phyloP scores from a whole-genome alignment of 2,329 filamentous ascomycete species.

The Talaromyces sp. region DNA sequence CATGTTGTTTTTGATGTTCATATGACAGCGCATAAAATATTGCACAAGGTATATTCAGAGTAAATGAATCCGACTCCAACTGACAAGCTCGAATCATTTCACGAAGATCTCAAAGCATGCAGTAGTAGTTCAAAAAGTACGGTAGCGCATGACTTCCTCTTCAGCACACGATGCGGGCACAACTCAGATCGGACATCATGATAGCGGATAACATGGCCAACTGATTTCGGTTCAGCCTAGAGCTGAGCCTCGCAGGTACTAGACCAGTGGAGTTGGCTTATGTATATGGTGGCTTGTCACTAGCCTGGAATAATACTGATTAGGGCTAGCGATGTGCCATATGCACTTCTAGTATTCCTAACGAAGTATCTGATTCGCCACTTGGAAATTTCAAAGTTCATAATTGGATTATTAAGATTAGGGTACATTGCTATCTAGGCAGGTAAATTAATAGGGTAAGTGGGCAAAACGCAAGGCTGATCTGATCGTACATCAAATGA shows the following conservation, averaged over 20 bases:
- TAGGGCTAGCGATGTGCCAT: background rate
- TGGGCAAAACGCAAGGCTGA: background rate
- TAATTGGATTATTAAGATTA: background rate
- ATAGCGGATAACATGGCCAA: background rate
- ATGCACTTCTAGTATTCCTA: background rate
- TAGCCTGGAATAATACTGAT: background rate
- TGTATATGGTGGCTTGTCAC: background rate
- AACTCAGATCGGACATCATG: background rate
- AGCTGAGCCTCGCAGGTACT: background rate
- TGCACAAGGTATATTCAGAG: background rate
- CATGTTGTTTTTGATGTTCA: background rate
- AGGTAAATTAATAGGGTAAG: background rate
- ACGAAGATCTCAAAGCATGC: background rate
- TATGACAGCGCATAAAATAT: background rate
- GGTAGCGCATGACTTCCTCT: background rate
- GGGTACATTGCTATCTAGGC: background rate
- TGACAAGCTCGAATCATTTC: no score
- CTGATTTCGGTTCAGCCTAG: background rate
- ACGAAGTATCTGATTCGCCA: background rate
- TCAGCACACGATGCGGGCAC: background rate
- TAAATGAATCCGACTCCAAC: background rate
- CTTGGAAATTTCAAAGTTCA: background rate
- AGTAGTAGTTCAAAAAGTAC: background rate
- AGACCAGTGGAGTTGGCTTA: background rate
- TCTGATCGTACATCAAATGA: background rate